These are phyloP conservation scores for Akebia trifoliata DNA, from an alignment of 164 flowering plant species.

Conservation along the genomic window DNA sequence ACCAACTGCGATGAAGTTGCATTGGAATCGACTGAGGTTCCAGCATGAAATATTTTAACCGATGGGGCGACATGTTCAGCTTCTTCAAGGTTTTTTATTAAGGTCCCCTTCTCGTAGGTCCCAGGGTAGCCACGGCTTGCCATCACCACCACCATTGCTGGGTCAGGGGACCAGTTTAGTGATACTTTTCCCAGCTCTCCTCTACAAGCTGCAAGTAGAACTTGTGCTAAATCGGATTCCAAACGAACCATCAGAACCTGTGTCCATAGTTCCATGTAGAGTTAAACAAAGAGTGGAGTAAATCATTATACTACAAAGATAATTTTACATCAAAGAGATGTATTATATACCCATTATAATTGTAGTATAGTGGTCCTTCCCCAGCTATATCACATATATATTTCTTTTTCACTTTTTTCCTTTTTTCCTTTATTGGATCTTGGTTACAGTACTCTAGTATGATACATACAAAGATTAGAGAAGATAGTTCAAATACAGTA, in stretches of 20 bases:
- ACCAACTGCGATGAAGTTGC: conserved; percentile 67
- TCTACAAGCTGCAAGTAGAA: conserved; percentile 79
- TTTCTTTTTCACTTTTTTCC: too few relatives aligned
- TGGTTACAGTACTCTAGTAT: too few relatives aligned
- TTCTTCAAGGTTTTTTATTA: conserved; percentile 64
- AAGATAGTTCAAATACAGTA: too few relatives aligned
- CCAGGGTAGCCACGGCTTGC: conserved; percentile 96
- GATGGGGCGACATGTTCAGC: conserved; percentile 57
- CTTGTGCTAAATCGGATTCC: conserved; percentile 86
- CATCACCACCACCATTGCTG: conserved; percentile 98
- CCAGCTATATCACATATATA: too few relatives aligned
- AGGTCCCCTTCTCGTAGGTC: conserved; percentile 59
- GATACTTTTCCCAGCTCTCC: conserved; percentile 64
- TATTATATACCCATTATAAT: too few relatives aligned
- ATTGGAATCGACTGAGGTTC: conserved; percentile 57
- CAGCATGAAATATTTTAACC: conserved; percentile 85
- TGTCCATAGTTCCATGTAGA: not conserved
- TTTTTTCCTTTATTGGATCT: too few relatives aligned
- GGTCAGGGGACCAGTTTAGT: conserved; percentile 75
- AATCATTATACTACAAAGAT: not conserved
- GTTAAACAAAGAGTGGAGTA: not conserved
- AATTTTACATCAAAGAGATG: not conserved
- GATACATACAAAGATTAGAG: too few relatives aligned
- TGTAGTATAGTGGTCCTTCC: too few relatives aligned
- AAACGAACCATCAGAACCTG: conserved; percentile 93